Evolutionary conservation across 1,139 yeast species (phyloP).

Genomic region (Yamadazyma taylorii): DNA sequence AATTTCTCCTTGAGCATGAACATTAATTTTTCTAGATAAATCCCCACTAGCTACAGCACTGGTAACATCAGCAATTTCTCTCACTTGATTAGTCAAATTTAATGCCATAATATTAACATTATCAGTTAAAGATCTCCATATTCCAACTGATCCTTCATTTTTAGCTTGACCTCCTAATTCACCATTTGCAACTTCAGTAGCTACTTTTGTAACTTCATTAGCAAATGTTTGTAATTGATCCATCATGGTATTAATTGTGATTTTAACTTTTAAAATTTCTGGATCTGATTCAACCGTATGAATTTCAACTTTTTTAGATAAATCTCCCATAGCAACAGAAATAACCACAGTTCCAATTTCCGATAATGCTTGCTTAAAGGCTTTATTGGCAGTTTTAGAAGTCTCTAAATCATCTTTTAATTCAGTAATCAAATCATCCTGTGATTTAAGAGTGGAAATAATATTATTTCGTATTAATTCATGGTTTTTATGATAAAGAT

Average conservation of each 20-base stretch:
- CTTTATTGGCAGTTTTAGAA: conserved; percentile 65
- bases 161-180: conserved; percentile 88
- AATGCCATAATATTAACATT: conserved; percentile 87
- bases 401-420: conserved; percentile 47
- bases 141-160: conserved; percentile 79
- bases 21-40: conserved; percentile 72
- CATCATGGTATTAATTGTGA: conserved; percentile 85
- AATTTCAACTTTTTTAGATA: conserved; percentile 72
- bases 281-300: conserved; percentile 76
- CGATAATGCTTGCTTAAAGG: conserved; percentile 71
- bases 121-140: conserved; percentile 77
- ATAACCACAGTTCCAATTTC: conserved; percentile 83
- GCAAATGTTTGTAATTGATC: conserved; percentile 83
- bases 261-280: conserved; percentile 72
- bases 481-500: conserved; percentile 30
- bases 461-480: conserved; percentile 35
- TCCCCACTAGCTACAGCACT: conserved; percentile 84
- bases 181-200: conserved; percentile 88
- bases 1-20: conserved; percentile 84
- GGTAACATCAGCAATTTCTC: conserved; percentile 88
- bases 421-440: conserved; percentile 29
- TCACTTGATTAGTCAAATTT: conserved; percentile 76
- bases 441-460: conserved; percentile 30
- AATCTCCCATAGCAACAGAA: conserved; percentile 83
- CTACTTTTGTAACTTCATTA: conserved; percentile 78